These are phyloP conservation scores for Malus orientalis DNA, from an alignment of 306 rosid species.

Conservation along the genomic window DNA sequence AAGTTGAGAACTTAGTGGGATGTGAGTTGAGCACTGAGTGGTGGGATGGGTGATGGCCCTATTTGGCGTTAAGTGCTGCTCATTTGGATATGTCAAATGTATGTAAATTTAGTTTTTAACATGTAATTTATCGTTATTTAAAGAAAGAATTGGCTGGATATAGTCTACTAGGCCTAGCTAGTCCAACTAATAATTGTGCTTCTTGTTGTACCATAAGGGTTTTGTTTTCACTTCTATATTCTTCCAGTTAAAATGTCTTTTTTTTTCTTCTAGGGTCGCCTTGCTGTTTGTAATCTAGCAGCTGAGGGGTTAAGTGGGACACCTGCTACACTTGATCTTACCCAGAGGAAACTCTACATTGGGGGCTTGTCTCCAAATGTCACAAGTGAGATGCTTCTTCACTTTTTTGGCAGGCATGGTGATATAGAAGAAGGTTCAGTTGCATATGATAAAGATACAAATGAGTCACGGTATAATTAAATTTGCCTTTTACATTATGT, in stretches of 20 bases:
- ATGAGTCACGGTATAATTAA: constrained; percentile 50
- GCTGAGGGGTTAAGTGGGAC: constrained; percentile 58
- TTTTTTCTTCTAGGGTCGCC: constrained; percentile 41
- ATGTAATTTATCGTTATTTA: background rate
- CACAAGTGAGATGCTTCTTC: constrained; percentile 59
- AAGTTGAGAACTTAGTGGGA: background rate
- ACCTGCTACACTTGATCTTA: constrained; percentile 51
- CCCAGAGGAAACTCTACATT: constrained; percentile 73
- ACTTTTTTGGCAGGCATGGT: constrained; percentile 53
- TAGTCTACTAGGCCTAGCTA: background rate
- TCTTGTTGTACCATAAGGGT: background rate
- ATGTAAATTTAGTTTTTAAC: background rate
- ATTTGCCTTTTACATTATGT: background rate
- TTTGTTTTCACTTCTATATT: background rate
- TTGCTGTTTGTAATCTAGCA: constrained; percentile 71
- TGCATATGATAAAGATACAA: constrained; percentile 71
- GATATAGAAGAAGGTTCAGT: constrained; percentile 85
- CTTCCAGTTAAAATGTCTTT: background rate
- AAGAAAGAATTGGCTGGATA: background rate
- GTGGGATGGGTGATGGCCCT: background rate
- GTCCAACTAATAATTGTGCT: background rate
- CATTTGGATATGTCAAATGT: too few species aligned
- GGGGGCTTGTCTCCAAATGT: constrained; percentile 68
- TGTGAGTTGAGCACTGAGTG: background rate
- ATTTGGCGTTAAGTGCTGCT: too few species aligned